These are phyloP conservation scores for Lecanicillium sp. DNA, from an alignment of 2,329 filamentous ascomycete species.

Conservation along the genomic window DNA sequence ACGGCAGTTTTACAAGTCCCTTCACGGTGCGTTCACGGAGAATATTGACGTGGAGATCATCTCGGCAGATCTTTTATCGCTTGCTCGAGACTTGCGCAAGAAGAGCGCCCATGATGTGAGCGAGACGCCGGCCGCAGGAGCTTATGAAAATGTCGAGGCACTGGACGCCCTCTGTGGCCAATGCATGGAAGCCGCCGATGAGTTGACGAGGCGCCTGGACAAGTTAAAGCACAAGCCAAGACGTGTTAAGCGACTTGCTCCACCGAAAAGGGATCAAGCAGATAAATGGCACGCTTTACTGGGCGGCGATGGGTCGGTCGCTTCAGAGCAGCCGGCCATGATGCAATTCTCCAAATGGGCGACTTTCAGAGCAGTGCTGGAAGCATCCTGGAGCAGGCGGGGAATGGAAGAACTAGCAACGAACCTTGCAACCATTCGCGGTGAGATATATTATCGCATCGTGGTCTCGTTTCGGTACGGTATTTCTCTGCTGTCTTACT, in stretches of 20 bases:
- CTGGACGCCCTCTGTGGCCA: neutral
- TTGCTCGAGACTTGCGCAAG: neutral
- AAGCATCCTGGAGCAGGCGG: neutral
- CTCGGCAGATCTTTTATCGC: neutral
- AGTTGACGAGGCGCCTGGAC: neutral
- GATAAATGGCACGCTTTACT: conserved; percentile 1
- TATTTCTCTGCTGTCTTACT: neutral
- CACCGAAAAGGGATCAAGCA: neutral
- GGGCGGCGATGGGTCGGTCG: neutral
- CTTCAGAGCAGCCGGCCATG: neutral
- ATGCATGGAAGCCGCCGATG: neutral
- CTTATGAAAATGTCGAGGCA: neutral
- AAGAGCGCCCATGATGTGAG: neutral
- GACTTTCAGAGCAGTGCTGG: neutral
- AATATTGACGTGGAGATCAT: neutral
- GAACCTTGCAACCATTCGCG: neutral
- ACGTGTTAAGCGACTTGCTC: too few relatives aligned
- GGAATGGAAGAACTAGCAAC: conserved; percentile 2
- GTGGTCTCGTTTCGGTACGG: conserved; percentile 4
- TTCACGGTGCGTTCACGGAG: neutral
- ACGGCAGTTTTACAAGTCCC: neutral
- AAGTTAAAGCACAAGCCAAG: neutral
- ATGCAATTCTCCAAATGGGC: conserved; percentile 8
- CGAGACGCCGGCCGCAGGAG: neutral
- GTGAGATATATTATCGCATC: neutral